A percentile compares a stretch with the other conserved stretches of the same genome.
Conservation (phyloP, 2,329 filamentous ascomycete genomes). For the Emericellopsis cladophorae region DNA sequence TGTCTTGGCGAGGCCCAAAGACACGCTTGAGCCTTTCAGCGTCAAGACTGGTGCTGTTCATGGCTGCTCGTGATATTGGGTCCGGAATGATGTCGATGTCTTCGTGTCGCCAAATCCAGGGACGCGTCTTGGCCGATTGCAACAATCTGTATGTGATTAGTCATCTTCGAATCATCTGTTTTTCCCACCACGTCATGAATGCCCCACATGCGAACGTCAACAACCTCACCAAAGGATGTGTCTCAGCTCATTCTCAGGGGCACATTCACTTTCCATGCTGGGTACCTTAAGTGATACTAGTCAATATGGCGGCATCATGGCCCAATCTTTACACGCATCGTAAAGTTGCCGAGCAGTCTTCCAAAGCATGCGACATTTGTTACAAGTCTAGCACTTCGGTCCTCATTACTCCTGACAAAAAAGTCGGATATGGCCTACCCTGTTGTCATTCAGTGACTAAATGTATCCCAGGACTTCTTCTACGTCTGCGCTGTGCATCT, state of each 20-base stretch:
- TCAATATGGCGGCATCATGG: conserved; percentile 34
- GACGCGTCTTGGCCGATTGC: no score
- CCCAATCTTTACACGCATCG: conserved; percentile 77
- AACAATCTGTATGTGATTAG: no score
- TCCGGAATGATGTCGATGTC: no score
- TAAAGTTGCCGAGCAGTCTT: conserved; percentile 70
- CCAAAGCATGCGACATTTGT: conserved; percentile 82
- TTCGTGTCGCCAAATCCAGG: no score
- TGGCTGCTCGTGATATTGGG: conserved; percentile 1
- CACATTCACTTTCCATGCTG: no score
- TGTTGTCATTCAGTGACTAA: neutral
- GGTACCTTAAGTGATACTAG: neutral
- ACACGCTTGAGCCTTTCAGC: conserved; percentile 34
- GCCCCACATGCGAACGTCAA: no score
- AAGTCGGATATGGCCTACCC: conserved; percentile 37
- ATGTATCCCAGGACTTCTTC: conserved; percentile 57
- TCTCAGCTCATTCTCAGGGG: no score
- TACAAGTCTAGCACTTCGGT: conserved; percentile 81
- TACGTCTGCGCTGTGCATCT: conserved; percentile 78
- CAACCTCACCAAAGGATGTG: no score
- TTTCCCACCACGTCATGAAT: no score
- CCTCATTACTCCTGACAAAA: conserved; percentile 78
- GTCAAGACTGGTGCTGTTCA: conserved; percentile 33
- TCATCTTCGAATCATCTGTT: neutral
- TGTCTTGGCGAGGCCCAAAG: conserved; percentile 43